phyloP scores from a whole-genome alignment of 2,329 filamentous ascomycete genomes.

The Cercospora canescens region DNA sequence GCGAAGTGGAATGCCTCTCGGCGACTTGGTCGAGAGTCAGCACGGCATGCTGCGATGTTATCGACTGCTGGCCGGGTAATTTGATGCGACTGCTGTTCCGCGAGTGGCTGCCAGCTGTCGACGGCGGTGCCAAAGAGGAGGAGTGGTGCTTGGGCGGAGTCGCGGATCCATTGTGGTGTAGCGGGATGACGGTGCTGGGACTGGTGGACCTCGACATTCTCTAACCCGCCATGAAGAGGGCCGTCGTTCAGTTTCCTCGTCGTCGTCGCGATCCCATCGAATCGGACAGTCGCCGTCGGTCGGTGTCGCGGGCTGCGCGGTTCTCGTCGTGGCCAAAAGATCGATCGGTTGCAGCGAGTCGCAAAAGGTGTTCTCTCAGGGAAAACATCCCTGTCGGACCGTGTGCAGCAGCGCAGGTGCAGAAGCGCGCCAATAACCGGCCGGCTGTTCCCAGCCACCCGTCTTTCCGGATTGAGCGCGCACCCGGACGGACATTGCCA shows the following conservation, averaged over 20 bases:
- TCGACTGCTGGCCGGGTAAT: constrained; percentile 40
- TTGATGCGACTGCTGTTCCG: constrained; percentile 34
- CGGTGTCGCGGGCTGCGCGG: neutral
- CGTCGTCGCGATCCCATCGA: constrained; percentile 5
- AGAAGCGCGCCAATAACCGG: neutral
- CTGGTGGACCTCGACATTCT: constrained; percentile 62
- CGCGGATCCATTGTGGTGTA: constrained; percentile 50
- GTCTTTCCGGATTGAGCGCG: neutral
- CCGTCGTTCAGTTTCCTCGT: constrained; percentile 5
- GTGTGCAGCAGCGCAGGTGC: neutral
- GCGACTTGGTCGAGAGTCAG: constrained; percentile 80
- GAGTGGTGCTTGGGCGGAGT: constrained; percentile 13
- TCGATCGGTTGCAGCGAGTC: neutral
- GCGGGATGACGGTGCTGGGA: constrained; percentile 52
- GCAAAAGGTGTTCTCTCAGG: constrained; percentile 3
- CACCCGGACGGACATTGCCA: neutral
- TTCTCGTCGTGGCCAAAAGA: neutral
- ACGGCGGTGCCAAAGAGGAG: constrained; percentile 7
- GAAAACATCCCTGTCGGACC: neutral
- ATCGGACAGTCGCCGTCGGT: neutral
- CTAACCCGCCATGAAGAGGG: constrained; percentile 43
- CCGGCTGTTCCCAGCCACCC: neutral
- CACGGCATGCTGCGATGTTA: constrained; percentile 57
- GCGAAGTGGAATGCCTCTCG: constrained; percentile 75
- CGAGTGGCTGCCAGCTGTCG: constrained; percentile 17